Evolutionary conservation across 257 asterid species (phyloP).

Genomic region (Galeopsis tetrahit): DNA sequence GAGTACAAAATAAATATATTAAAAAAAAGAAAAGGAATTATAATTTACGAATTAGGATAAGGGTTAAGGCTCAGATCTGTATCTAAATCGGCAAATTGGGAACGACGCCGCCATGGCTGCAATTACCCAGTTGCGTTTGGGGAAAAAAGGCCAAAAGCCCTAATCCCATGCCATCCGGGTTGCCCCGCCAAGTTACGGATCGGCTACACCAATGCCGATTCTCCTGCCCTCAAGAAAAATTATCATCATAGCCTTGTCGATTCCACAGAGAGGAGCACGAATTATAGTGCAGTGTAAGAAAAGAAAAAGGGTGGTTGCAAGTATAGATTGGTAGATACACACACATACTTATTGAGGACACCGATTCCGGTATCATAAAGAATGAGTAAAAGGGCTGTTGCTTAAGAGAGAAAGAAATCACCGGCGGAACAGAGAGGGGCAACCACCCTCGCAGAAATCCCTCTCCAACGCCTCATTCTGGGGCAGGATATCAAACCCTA

Average conservation of each 20-base stretch:
- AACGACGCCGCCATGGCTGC: slow-evolving; percentile 40
- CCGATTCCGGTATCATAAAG: too few species aligned
- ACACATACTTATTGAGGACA: background rate
- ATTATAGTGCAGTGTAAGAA: background rate
- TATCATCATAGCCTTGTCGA: slow-evolving; percentile 37
- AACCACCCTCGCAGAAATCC: slow-evolving; percentile 46
- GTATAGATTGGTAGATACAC: background rate
- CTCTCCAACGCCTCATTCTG: slow-evolving; percentile 35
- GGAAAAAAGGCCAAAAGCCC: background rate
- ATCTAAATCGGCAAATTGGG: background rate
- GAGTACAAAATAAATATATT: background rate
- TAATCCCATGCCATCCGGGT: slow-evolving; percentile 23
- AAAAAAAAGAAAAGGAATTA: background rate
- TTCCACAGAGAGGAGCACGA: background rate
- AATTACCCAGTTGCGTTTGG: slow-evolving; percentile 28
- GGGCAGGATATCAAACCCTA: slow-evolving; percentile 21
- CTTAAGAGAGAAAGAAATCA: slow-evolving; percentile 26
- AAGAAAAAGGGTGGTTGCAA: too few species aligned
- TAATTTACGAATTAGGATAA: background rate
- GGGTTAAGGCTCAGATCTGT: slow-evolving; percentile 11
- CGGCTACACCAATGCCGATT: slow-evolving; percentile 21
- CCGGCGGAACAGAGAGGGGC: slow-evolving; percentile 43
- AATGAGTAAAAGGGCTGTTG: slow-evolving; percentile 19
- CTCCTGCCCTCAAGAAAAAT: slow-evolving; percentile 23
- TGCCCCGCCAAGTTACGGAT: slow-evolving; percentile 49